Evolutionary conservation across 176 grass and related monocot species (phyloP), one percentile per base, ranked within the genome.

Genomic region (Aegilops sharonensis): DNA sequence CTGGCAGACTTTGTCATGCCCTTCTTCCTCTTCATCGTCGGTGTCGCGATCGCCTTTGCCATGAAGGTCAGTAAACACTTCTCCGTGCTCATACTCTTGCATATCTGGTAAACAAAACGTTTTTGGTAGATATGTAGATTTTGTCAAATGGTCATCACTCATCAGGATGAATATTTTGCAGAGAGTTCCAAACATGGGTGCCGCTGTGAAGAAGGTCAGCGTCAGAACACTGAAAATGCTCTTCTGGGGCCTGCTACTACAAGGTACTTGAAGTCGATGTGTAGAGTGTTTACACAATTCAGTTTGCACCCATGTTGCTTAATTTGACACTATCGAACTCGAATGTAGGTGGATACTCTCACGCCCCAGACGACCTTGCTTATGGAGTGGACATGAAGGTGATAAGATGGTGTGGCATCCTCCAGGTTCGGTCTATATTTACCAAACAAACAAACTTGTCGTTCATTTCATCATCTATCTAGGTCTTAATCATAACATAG

Each of bases 21-120:
- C 0, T 98, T 98, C 90, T 98, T 98, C 78, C 94, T 98, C 79
- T 98, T 98, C 82, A 95, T 98, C 36, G 92, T 98, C 13, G 93
- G 96, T 37, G 86, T 98, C 12, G 90, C 97, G 0, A 98, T 98
- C 13, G 93, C 94, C 45, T 94, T 98, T 6, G 94, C 96, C 1
- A 71, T 98, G 69, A 98, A 98, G 96, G 93, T 95, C 10, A 78
- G 0, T 8, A 64, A 15, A 9, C 63, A 1, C 12, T 1, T 47
- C 42, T 18, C 9, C 2, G 20, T 68, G 47, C 36, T 61, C 8
- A 75, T 31, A 18, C 30, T 47, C 17, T 24, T 43, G 37, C 2
- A 43, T 31, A 8, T 75, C 11, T 31, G 1, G 8, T 24, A 52
- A 29, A 30, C 18, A 14, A 11, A 48, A 4, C 31, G 13, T 61